Base-by-base conservation (phyloP, 495 filamentous ascomycete genomes). In the Penicillium nucicola region DNA sequence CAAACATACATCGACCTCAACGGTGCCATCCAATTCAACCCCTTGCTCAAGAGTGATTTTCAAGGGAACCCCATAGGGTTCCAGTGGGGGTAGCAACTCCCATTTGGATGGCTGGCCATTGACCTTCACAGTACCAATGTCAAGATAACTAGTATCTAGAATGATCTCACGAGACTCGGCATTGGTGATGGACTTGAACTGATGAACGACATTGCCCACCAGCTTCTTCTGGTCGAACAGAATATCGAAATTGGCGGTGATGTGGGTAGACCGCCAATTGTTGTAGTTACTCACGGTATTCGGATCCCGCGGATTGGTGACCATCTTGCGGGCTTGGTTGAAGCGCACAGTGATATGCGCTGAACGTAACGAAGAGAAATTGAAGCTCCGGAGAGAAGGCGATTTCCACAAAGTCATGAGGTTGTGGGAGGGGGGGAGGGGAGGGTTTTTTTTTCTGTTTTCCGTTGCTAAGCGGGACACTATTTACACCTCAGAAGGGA, bases 271-370 rank as follows among this genome's bases (percentile, higher is more conserved):
- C 17, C 77, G 66, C 79, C 89, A 96, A 39, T 84, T 81, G 66
- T 87, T 82, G 70, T 96, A 95, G 70, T 98, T 98, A 62, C 88
- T 87, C 14, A 93, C 74, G 20, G 92, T 96, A 64, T 92, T 96
- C 12, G 92, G 92, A 68, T 98, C 92, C 58, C 87, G 81, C 48
- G 78, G 59, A 28, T 77, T 71, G 71, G 82, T 84, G 42, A 74
- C 68, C 68, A 74, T 77, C 19, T 38, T 72, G 44, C 62, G 58
- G 28, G 19, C 30, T 30, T 25, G 37, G 17, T 23, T 25, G 20
- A 49, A 42, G 20, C n/a, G 42, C 7, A 48, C 25, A 33, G 39
- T 57, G 12, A 39, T 22, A 31, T 34, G 31, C 22, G 42, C 41
- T 7, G 37, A 40, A 10, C 31, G 44, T 23, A 37, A 36, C 23